Evolutionary conservation across 1,139 yeast species (phyloP), one percentile per base, ranked within the genome.

Genomic region (Saccharomycopsis phalli): DNA sequence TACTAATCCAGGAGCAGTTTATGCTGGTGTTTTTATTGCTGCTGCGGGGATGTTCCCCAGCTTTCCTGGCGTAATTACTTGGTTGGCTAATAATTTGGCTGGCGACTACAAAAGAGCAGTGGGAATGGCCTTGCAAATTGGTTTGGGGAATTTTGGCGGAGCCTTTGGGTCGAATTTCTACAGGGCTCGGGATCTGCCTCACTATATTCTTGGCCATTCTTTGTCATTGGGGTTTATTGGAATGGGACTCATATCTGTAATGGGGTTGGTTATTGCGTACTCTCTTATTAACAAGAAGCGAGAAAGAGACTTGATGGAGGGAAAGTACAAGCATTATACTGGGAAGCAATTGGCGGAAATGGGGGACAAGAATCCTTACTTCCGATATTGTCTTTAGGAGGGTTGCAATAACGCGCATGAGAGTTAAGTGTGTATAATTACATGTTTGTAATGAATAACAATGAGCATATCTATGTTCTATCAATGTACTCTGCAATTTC

Each of bases 111-210:
- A 62, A 45, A 55, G 69, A 36, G 64, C 65, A 2, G 56, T 64
- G 34, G 66, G 63, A 2, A 57, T 61, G 56, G 69, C 66, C 3
- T 50, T 62, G 29, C 68, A 63, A 38, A 61, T 65, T 32, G 67
- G 68, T 2, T 40, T 63, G 23, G 71, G 69, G 6, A 59, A 61
- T 37, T 53, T 65, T 30, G 63, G 66, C 13, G 69, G 68, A 17
- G 59, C 65, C 11, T 52, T 63, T 39, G 58, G 62, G n/a, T 53
- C 63, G 32, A 60, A 62, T 38, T 53, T 47, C 25, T 46, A 37
- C 45, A 37, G 54, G 8, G 14, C 51, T 7, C 47, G 51, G 25
- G 57, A 53, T 38, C 42, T 46, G 31, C 57, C 57, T 5, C 43
- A 39, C 23, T 53, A 40, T 38, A 36, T 26, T 17, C 38, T 52